Percentiles rank a stretch among this genome's conserved stretches.
Conservation (phyloP, 2,329 filamentous ascomycete species). For the Nothomitra cinnamomea region DNA sequence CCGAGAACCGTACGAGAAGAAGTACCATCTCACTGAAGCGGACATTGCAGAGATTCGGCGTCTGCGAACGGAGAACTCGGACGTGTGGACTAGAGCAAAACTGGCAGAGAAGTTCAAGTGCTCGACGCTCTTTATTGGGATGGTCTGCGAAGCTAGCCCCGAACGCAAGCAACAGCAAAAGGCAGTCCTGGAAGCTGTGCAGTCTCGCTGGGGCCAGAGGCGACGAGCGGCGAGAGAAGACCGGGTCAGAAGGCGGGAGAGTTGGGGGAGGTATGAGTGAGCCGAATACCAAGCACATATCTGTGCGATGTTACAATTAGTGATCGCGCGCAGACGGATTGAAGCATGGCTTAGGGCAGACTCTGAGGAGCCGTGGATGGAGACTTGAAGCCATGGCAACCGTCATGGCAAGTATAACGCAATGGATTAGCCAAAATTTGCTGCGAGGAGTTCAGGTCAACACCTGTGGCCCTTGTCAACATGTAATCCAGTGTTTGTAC, state of each 20-base stretch:
- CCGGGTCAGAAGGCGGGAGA: conserved; percentile 38
- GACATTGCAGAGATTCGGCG: conserved; percentile 42
- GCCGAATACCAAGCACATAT: too few species aligned
- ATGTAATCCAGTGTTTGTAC: too few species aligned
- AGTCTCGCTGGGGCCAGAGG: conserved; percentile 42
- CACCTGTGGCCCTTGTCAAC: too few species aligned
- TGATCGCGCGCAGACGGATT: background rate
- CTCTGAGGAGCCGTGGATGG: background rate
- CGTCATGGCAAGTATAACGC: background rate
- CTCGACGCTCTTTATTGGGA: conserved; percentile 42
- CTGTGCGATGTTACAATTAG: too few species aligned
- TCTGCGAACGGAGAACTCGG: conserved; percentile 36
- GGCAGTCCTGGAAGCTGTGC: conserved; percentile 33
- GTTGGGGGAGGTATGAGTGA: conserved; percentile 42
- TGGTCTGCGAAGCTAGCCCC: conserved; percentile 37
- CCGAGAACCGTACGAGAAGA: conserved; percentile 35
- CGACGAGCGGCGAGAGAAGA: conserved; percentile 44
- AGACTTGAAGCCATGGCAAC: background rate
- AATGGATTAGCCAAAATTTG: too few species aligned
- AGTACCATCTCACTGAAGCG: conserved; percentile 39
- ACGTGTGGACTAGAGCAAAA: conserved; percentile 39
- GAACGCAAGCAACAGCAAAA: conserved; percentile 30
- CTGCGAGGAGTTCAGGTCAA: too few species aligned
- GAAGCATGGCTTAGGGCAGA: background rate
- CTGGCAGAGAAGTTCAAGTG: conserved; percentile 47